Base-by-base conservation (phyloP, 805 yeast species). In the Lipomyces kockii region DNA sequence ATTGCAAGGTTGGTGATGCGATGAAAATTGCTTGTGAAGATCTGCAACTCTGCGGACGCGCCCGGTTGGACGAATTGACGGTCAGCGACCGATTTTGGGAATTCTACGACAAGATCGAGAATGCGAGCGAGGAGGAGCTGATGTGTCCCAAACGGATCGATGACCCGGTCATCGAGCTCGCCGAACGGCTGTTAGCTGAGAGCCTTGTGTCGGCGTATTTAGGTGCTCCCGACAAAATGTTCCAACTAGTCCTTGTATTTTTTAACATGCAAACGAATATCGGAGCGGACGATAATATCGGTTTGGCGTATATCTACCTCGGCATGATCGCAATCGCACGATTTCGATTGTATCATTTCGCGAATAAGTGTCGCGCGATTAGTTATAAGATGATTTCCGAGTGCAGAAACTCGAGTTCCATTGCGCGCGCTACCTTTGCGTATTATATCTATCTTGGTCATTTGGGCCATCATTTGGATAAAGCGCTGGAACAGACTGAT, bases 251-350 rank as follows among this genome's bases (percentile, higher is more conserved):
- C 8, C 58, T 68, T 39, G 25, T 62, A 22, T 20, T 58, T 14
- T 25, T 64, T 3, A 35, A 64, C 17, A 20, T 61, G 46, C 58
- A 68, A n/a, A 34, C 63, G 17, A 58, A 46, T 27, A 27, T 55
- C n/a, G 70, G 71, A 17, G 58, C 67, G 17, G 65, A 59, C 35
- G 72, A 69, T 9, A 29, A 46, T 32, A 39, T 68, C 12, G 49
- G 63, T n/a, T 52, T 46, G 8, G 61, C 72, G 6, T 67, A 68
- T 32, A 56, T 67, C 25, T 62, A 20, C 14, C 35, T 68, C n/a
- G 71, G 63, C 20, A 68, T 68, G 60, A 55, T 65, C 27, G 70
- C 71, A 11, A 58, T 68, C n/a, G 29, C 58, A 6, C 64, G 51
- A 27, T 69, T 59, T 53, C 55, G 61, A 12, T 55, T 64, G 58